Conservation (phyloP, 768 basidiomycete species). For the Agrocybe pediades region DNA sequence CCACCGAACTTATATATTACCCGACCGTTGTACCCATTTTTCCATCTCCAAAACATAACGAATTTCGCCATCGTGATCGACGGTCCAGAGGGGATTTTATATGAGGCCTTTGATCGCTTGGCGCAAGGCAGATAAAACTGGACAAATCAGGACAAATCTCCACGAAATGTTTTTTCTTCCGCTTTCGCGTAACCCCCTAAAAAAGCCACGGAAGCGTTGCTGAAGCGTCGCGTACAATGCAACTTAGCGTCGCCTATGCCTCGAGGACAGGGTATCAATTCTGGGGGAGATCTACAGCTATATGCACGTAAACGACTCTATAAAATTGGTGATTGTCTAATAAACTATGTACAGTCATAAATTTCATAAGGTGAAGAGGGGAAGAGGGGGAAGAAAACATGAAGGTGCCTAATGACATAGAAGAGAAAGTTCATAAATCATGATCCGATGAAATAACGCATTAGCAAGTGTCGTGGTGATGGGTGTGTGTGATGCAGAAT, state of each 20-base stretch:
- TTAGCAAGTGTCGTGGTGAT: slow-evolving; percentile 7
- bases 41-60: neutral
- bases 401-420: neutral
- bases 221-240: neutral
- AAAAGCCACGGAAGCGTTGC: neutral
- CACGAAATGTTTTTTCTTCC: slow-evolving; percentile 2
- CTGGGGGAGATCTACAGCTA: neutral
- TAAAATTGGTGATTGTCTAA: neutral
- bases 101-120: slow-evolving; percentile 7
- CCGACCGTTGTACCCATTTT: neutral
- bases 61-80: neutral
- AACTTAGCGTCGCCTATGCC: neutral
- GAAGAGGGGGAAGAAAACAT: neutral
- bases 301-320: neutral
- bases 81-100: neutral
- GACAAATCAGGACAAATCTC: slow-evolving; percentile 4
- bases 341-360: neutral
- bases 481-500: neutral
- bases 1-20: neutral
- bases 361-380: neutral
- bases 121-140: neutral
- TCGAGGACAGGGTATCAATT: neutral
- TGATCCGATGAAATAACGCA: slow-evolving; percentile 6
- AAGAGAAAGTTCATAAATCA: slow-evolving; percentile 3
- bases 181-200: neutral